Conservation (phyloP, 495 filamentous ascomycete species). For the Neurospora sp. region DNA sequence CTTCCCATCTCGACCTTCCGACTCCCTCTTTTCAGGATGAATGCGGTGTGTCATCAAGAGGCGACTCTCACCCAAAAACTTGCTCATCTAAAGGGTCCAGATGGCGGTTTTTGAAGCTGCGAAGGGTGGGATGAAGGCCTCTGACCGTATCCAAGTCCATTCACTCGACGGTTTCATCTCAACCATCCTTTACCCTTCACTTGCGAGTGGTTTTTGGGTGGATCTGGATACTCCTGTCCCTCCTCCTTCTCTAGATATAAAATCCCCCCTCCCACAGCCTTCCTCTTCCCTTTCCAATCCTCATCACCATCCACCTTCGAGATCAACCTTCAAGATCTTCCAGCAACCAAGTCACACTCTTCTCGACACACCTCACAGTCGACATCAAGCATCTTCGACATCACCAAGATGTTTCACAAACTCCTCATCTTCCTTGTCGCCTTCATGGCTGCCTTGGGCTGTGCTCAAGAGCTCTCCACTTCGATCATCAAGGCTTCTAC, state of each 20-base stretch:
- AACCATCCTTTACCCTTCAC: not conserved
- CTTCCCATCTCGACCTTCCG: not conserved
- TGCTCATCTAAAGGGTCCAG: not conserved
- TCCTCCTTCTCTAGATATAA: not conserved
- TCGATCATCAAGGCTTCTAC: not conserved
- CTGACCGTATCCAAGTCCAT: not conserved
- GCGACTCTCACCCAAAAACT: not conserved
- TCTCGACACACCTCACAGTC: not conserved
- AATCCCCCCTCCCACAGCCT: not conserved
- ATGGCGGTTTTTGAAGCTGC: not conserved
- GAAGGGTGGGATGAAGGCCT: not conserved
- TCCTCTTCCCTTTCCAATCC: not conserved
- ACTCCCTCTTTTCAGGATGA: not conserved
- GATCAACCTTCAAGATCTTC: not conserved
- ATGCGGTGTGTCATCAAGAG: not conserved
- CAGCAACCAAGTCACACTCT: too few relatives aligned
- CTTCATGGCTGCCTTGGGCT: not conserved
- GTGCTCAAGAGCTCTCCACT: not conserved
- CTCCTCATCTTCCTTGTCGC: not conserved
- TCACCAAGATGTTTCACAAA: not conserved
- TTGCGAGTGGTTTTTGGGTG: not conserved
- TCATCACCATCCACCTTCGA: not conserved
- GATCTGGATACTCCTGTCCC: not conserved
- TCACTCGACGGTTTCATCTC: not conserved
- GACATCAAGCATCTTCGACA: not conserved